Percentiles rank a stretch among this genome's conserved stretches.
phyloP scores from a whole-genome alignment of 2,329 filamentous ascomycete genomes.

The Penicillium sclerotigenum region DNA sequence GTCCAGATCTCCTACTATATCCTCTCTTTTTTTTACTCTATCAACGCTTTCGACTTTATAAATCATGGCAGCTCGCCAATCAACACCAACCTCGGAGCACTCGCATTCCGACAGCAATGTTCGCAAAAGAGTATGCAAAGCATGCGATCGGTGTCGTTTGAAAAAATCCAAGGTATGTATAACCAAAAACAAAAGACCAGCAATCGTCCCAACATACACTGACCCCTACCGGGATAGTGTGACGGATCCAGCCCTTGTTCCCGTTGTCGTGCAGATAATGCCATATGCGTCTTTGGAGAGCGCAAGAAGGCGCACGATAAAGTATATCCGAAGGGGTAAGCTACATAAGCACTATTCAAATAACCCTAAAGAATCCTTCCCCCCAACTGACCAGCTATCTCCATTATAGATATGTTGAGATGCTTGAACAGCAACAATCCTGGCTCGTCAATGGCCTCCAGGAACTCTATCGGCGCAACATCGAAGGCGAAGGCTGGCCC shows the following conservation, averaged over 20 bases:
- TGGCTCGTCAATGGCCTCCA: constrained; percentile 61
- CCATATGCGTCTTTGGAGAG: constrained; percentile 63
- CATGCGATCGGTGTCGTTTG: constrained; percentile 62
- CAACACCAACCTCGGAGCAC: constrained; percentile 40
- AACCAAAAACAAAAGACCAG: not conserved
- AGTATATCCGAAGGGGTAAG: constrained; percentile 65
- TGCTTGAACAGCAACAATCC: constrained; percentile 63
- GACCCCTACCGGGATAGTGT: constrained; percentile 45
- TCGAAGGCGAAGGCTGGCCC: constrained; percentile 55
- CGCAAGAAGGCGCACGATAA: constrained; percentile 65
- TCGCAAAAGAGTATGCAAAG: constrained; percentile 64
- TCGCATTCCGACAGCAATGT: constrained; percentile 47
- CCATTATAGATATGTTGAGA: constrained; percentile 58
- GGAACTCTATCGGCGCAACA: constrained; percentile 56
- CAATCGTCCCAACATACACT: constrained; percentile 22
- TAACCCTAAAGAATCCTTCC: not conserved
- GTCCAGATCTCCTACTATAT: constrained; percentile 3
- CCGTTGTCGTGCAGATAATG: constrained; percentile 62
- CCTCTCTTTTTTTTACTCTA: constrained; percentile 1
- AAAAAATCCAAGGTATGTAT: constrained; percentile 62
- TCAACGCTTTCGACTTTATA: constrained; percentile 6
- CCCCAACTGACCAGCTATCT: constrained; percentile 8
- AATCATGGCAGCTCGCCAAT: constrained; percentile 41
- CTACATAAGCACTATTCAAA: constrained; percentile 7
- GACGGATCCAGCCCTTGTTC: constrained; percentile 61